Conservation (phyloP, 805 yeast species). For the Hemisphaericaspora nanyangensis region DNA sequence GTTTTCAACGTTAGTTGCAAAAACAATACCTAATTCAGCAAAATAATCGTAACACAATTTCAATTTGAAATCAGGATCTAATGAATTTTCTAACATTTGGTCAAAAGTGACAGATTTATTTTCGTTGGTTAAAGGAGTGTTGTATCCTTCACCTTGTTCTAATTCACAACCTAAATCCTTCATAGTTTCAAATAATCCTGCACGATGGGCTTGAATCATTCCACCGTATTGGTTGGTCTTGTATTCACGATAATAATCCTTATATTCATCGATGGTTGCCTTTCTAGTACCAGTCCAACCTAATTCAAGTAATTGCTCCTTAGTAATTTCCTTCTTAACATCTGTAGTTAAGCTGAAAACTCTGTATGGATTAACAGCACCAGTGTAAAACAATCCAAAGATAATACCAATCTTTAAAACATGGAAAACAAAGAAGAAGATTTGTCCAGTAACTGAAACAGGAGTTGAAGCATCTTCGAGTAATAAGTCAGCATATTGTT, state of each 20-base stretch:
- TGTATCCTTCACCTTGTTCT: constrained; percentile 80
- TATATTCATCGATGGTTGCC: constrained; percentile 66
- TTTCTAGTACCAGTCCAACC: constrained; percentile 97
- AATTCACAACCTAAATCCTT: constrained; percentile 58
- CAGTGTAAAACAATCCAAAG: constrained; percentile 58
- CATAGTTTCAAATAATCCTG: constrained; percentile 63
- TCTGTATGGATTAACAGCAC: constrained; percentile 71
- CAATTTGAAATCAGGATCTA: constrained; percentile 38
- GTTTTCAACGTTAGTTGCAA: constrained; percentile 37
- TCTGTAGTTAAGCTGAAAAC: constrained; percentile 19
- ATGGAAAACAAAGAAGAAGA: constrained; percentile 71
- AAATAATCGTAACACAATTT: constrained; percentile 54
- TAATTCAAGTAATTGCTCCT: constrained; percentile 55
- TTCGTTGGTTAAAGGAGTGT: constrained; percentile 48
- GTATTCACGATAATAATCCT: constrained; percentile 60
- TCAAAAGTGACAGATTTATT: constrained; percentile 15
- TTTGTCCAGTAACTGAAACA: constrained; percentile 48
- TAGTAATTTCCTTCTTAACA: constrained; percentile 32
- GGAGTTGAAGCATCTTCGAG: constrained; percentile 44
- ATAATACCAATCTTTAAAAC: constrained; percentile 54
- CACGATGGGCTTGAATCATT: constrained; percentile 67
- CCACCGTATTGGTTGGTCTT: constrained; percentile 69
- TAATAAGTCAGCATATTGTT: constrained; percentile 43
- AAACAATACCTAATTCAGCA: constrained; percentile 45
- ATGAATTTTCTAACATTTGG: constrained; percentile 24